Conservation (phyloP, 2,329 filamentous ascomycete genomes). For the Gnomoniopsis smithogilvyi region DNA sequence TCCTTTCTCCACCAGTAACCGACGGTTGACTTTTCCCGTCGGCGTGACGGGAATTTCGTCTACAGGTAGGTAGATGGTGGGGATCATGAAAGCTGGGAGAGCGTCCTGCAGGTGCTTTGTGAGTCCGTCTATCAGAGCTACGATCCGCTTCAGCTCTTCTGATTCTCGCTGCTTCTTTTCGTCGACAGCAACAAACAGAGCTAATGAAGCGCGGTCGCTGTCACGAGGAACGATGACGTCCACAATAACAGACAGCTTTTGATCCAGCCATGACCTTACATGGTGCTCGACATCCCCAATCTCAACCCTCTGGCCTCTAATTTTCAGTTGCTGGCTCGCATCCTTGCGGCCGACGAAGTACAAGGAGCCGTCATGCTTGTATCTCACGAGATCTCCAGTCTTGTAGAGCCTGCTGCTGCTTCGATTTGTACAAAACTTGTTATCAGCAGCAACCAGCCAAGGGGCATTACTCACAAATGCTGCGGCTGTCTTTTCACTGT, state of each 20-base stretch:
- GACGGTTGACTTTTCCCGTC: too few relatives aligned
- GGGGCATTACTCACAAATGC: slow-evolving; percentile 46
- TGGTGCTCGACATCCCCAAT: slow-evolving; percentile 53
- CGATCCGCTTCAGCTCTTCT: too few relatives aligned
- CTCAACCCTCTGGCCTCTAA: slow-evolving; percentile 65
- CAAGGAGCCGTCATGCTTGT: slow-evolving; percentile 50
- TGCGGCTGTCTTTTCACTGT: slow-evolving; percentile 53
- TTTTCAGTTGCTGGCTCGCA: slow-evolving; percentile 67
- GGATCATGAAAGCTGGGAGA: too few relatives aligned
- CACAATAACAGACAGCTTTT: slow-evolving; percentile 33
- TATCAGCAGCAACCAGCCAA: slow-evolving; percentile 16
- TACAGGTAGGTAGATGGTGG: too few relatives aligned
- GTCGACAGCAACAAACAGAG: too few relatives aligned
- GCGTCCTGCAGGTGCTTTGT: too few relatives aligned
- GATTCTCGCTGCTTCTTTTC: too few relatives aligned
- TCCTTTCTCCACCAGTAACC: too few relatives aligned
- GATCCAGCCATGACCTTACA: slow-evolving; percentile 40
- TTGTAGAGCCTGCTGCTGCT: slow-evolving; percentile 38
- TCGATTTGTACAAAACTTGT: neutral
- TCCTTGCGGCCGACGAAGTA: slow-evolving; percentile 52
- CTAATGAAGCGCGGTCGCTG: too few relatives aligned
- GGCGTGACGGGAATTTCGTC: too few relatives aligned
- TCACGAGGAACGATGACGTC: slow-evolving; percentile 46
- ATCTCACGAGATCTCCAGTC: slow-evolving; percentile 57
- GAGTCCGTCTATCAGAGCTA: too few relatives aligned